phyloP scores from a whole-genome alignment of 768 basidiomycete genomes.

The Macrolepiota albuminosa region DNA sequence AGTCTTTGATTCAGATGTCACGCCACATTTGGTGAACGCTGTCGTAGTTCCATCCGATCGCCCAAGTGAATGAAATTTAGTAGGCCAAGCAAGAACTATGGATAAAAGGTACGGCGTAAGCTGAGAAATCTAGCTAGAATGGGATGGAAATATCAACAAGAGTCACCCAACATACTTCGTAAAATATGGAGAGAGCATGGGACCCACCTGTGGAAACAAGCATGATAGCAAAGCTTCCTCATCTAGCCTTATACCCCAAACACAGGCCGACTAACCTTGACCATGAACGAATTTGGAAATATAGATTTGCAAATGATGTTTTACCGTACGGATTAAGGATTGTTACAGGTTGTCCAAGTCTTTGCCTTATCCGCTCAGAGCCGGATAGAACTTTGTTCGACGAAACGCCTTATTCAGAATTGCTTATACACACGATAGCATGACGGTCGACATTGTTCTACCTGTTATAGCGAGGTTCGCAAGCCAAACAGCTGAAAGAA shows the following conservation, averaged over 20 bases:
- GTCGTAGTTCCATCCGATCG: background rate
- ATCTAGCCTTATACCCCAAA: background rate
- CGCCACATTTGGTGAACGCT: conserved; percentile 1
- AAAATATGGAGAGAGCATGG: background rate
- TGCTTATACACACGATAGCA: conserved; percentile 3
- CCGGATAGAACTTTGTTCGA: background rate
- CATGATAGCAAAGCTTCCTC: background rate
- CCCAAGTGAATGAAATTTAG: background rate
- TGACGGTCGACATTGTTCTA: conserved; percentile 56
- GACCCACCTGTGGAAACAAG: background rate
- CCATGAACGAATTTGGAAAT: background rate
- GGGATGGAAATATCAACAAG: background rate
- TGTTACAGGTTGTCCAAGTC: background rate
- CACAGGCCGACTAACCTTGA: background rate
- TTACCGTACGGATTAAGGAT: background rate
- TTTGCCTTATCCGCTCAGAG: background rate
- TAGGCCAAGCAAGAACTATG: background rate
- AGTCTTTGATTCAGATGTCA: background rate
- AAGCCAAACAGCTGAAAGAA: conserved; percentile 25
- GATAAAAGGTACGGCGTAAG: background rate
- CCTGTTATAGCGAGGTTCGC: conserved; percentile 46
- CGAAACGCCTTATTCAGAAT: background rate
- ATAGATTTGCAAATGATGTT: background rate
- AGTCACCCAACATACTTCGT: background rate
- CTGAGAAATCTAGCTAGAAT: background rate